These are phyloP conservation scores for Hypomyces perniciosus DNA, from an alignment of 2,329 filamentous ascomycete genomes.

Conservation along the genomic window DNA sequence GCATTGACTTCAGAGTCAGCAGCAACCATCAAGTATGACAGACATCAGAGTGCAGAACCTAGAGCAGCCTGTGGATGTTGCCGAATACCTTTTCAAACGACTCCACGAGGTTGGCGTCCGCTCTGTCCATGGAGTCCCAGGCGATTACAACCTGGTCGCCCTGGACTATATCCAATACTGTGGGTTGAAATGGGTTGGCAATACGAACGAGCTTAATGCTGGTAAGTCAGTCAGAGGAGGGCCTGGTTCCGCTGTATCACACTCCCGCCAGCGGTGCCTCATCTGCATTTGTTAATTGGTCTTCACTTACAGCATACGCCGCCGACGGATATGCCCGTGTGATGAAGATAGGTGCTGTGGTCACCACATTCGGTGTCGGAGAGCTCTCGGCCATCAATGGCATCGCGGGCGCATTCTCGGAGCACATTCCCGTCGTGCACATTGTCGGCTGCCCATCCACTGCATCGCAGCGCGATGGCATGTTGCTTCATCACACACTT, in stretches of 20 bases:
- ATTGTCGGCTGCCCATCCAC: conserved; percentile 53
- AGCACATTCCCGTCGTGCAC: conserved; percentile 66
- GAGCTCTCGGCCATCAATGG: conserved; percentile 70
- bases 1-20: too few species aligned
- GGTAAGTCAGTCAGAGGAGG: conserved; percentile 37
- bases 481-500: conserved; percentile 61
- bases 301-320: conserved; percentile 52
- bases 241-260: background rate
- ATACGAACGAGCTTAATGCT: conserved; percentile 68
- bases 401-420: conserved; percentile 66
- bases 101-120: conserved; percentile 58
- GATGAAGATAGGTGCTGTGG: conserved; percentile 61
- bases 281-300: conserved; percentile 15
- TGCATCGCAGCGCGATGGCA: conserved; percentile 40
- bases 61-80: conserved; percentile 51
- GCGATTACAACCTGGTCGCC: conserved; percentile 66
- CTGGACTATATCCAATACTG: conserved; percentile 59
- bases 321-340: conserved; percentile 75
- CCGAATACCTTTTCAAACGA: conserved; percentile 62
- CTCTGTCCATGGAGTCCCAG: conserved; percentile 63
- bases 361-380: conserved; percentile 73
- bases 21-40: conserved; percentile 15
- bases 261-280: background rate
- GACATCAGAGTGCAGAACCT: conserved; percentile 39
- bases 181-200: conserved; percentile 60